Percentiles rank a stretch among this genome's conserved stretches.
Conservation (phyloP, 1,139 yeast species). For the Nadsonia starkeyi-henricii region DNA sequence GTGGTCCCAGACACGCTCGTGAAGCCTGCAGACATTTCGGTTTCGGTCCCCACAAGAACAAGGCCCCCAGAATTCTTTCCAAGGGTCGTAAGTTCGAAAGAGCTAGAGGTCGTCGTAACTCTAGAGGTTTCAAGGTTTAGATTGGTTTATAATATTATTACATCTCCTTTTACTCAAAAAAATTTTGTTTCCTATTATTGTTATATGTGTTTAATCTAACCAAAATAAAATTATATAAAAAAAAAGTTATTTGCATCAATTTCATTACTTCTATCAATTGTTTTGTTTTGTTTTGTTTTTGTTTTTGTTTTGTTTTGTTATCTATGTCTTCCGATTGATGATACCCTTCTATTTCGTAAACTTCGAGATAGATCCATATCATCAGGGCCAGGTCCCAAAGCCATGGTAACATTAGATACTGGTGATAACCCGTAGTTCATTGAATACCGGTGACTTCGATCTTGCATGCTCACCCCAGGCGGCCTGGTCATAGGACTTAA, state of each 20-base stretch:
- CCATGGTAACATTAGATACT: not conserved
- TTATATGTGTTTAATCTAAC: not conserved
- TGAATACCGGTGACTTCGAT: not conserved
- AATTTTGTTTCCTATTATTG: not conserved
- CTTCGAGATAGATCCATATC: not conserved
- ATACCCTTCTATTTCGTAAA: not conserved
- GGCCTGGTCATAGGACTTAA: not conserved
- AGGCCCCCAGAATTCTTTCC: constrained; percentile 97
- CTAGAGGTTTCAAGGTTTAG: constrained; percentile 99
- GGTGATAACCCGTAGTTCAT: not conserved
- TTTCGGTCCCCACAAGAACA: constrained; percentile 98
- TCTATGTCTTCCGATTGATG: not conserved
- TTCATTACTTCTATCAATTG: no score
- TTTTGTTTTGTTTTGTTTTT: no score
- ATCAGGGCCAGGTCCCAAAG: not conserved
- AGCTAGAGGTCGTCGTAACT: constrained; percentile 99
- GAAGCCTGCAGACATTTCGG: constrained; percentile 99
- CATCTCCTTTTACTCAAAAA: not conserved
- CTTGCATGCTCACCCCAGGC: not conserved
- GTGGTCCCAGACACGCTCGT: constrained; percentile 93
- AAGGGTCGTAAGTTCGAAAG: constrained; percentile 99
- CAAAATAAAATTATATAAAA: not conserved
- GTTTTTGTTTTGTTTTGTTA: no score
- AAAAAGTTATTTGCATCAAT: not conserved
- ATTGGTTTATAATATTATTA: not conserved